These are phyloP conservation scores for Spencermartinsiella europaea DNA, from an alignment of 805 yeast species.

Conservation along the genomic window DNA sequence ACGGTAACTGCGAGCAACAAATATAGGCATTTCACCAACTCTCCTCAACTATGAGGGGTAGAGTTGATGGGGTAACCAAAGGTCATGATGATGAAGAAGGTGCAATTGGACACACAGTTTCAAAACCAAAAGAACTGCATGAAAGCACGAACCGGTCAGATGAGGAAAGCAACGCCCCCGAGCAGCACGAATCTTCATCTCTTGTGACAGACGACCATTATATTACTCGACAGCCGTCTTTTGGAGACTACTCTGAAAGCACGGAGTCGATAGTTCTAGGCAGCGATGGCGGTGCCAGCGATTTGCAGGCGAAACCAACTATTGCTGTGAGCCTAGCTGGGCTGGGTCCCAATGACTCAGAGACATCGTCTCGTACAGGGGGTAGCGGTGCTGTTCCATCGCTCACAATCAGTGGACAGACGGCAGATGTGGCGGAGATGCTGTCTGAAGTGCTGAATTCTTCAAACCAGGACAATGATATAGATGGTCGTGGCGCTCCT, in stretches of 20 bases:
- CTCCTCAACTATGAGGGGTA: not conserved
- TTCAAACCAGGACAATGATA: not conserved
- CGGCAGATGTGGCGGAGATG: conserved; percentile 10
- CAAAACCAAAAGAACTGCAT: too few relatives aligned
- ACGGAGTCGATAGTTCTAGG: conserved; percentile 1
- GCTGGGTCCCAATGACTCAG: not conserved
- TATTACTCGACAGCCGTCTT: not conserved
- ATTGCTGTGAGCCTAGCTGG: conserved; percentile 20
- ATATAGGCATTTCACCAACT: too few relatives aligned
- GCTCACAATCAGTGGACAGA: conserved; percentile 6
- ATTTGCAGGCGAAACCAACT: conserved; percentile 24
- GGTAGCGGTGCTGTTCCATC: conserved; percentile 5
- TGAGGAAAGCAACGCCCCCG: too few relatives aligned
- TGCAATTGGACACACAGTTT: not conserved
- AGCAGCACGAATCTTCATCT: too few relatives aligned
- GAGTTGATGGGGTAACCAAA: not conserved
- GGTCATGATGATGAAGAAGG: not conserved
- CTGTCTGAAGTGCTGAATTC: conserved; percentile 15
- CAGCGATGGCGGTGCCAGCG: conserved; percentile 1
- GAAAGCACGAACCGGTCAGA: too few relatives aligned
- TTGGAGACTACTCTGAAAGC: not conserved
- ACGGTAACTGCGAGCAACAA: too few relatives aligned
- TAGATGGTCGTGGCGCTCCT: too few relatives aligned
- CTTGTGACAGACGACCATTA: not conserved
- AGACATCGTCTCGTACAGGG: not conserved